These are phyloP conservation scores for Escovopsis weberi DNA, from an alignment of 2,329 filamentous ascomycete species.

Conservation along the genomic window DNA sequence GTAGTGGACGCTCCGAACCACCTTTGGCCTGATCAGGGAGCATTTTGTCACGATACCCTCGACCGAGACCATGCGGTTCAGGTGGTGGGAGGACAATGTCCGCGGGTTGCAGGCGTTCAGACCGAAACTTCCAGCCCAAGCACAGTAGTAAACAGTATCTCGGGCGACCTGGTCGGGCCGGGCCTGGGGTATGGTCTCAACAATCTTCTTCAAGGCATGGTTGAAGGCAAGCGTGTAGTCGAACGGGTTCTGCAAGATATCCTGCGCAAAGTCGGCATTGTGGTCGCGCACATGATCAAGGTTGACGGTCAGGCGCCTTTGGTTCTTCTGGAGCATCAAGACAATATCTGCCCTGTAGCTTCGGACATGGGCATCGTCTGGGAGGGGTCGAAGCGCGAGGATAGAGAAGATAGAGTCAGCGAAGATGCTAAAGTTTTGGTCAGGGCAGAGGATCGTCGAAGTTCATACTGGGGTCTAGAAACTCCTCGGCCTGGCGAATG, in stretches of 20 bases:
- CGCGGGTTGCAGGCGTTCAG: conserved; percentile 89
- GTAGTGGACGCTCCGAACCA: conserved; percentile 97
- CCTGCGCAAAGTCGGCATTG: conserved; percentile 64
- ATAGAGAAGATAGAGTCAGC: not conserved
- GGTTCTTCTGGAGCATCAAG: conserved; percentile 54
- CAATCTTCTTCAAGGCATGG: conserved; percentile 74
- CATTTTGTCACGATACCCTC: conserved; percentile 97
- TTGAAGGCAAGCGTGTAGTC: conserved; percentile 84
- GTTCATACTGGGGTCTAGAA: conserved; percentile 74
- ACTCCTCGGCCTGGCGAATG: conserved; percentile 77
- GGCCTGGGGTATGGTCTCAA: conserved; percentile 63
- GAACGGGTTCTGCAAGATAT: conserved; percentile 72
- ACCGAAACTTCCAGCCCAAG: conserved; percentile 92
- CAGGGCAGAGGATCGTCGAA: not conserved
- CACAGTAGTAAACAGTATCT: conserved; percentile 86
- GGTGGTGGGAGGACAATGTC: conserved; percentile 72
- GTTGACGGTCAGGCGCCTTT: conserved; percentile 53
- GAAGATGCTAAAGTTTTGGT: not conserved
- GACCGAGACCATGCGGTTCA: conserved; percentile 94
- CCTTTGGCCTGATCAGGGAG: conserved; percentile 87
- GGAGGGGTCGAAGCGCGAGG: not conserved
- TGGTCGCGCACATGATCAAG: conserved; percentile 87
- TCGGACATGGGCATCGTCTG: conserved; percentile 38
- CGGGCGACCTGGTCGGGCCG: conserved; percentile 61
- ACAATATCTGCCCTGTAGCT: conserved; percentile 89